These are phyloP conservation scores for Eucalyptus erythrocorys DNA, from an alignment of 345 rosid genomes.

Conservation along the genomic window DNA sequence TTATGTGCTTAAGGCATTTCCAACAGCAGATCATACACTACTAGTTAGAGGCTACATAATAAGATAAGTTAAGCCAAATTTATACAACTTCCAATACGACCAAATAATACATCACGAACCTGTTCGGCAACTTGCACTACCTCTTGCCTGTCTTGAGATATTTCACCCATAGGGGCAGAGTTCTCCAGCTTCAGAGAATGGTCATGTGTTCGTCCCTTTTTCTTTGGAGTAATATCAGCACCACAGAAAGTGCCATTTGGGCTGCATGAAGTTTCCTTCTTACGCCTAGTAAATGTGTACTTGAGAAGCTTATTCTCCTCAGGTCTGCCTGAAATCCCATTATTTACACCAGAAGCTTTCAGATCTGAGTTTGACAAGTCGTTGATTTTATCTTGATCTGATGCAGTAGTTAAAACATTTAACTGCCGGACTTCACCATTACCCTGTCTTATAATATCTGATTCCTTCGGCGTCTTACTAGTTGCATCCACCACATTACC, in stretches of 20 bases:
- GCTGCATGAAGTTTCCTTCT: background rate
- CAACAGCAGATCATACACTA: background rate
- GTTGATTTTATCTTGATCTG: slow-evolving; percentile 4
- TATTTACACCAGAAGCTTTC: slow-evolving; percentile 21
- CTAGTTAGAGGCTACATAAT: background rate
- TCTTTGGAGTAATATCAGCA: background rate
- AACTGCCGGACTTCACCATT: slow-evolving; percentile 6
- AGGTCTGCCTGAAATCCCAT: slow-evolving; percentile 1
- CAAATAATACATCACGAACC: background rate
- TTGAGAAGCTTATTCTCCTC: slow-evolving; percentile 26
- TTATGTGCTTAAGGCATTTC: background rate
- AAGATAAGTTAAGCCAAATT: background rate
- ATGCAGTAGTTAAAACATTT: slow-evolving; percentile 13
- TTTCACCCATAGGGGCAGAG: background rate
- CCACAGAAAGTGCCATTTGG: background rate
- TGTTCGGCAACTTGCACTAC: background rate
- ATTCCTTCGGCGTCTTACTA: slow-evolving; percentile 2
- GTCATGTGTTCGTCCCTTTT: background rate
- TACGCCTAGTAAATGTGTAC: background rate
- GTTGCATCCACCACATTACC: background rate
- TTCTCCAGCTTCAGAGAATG: background rate
- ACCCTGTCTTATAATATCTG: slow-evolving; percentile 13
- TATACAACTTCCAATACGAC: background rate
- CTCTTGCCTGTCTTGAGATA: background rate
- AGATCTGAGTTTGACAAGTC: background rate